A percentile compares a stretch with the other conserved stretches of the same genome.
Conservation (phyloP, 345 rosid genomes). For the Mangifera indica region DNA sequence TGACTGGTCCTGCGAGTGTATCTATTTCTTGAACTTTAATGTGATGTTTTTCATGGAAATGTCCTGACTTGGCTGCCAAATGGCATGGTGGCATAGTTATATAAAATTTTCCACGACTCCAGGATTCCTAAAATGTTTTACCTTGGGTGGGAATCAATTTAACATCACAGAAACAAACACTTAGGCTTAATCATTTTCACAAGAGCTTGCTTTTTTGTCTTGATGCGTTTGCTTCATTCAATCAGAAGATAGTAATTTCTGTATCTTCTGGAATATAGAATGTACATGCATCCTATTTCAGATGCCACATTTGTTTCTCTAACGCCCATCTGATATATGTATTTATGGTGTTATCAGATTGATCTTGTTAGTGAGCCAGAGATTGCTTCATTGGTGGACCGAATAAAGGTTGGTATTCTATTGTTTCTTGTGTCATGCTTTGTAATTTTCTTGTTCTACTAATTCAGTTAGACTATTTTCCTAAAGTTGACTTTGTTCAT, state of each 20-base stretch:
- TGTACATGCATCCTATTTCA: background rate
- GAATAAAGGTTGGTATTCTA: conserved; percentile 55
- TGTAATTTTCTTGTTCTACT: background rate
- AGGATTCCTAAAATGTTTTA: background rate
- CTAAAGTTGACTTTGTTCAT: conserved; percentile 17
- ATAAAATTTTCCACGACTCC: background rate
- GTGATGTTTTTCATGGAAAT: background rate
- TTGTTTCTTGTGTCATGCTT: background rate
- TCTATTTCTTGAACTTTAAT: background rate
- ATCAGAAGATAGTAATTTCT: background rate
- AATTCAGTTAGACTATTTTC: conserved; percentile 4
- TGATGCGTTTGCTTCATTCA: background rate
- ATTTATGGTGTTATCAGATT: conserved; percentile 47
- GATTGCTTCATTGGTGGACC: conserved; percentile 59
- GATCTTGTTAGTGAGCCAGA: conserved; percentile 83
- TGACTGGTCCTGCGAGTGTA: background rate
- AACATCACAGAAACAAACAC: conserved; percentile 4
- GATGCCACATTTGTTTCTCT: background rate
- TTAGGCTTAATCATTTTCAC: background rate
- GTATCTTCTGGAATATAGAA: background rate
- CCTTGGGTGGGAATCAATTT: background rate
- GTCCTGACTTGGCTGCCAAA: background rate
- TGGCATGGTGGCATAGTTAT: background rate
- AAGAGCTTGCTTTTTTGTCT: background rate
- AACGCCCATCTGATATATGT: conserved; percentile 17